Conservation (phyloP, 208 protist genomes). For the Trichomonas tenax region DNA sequence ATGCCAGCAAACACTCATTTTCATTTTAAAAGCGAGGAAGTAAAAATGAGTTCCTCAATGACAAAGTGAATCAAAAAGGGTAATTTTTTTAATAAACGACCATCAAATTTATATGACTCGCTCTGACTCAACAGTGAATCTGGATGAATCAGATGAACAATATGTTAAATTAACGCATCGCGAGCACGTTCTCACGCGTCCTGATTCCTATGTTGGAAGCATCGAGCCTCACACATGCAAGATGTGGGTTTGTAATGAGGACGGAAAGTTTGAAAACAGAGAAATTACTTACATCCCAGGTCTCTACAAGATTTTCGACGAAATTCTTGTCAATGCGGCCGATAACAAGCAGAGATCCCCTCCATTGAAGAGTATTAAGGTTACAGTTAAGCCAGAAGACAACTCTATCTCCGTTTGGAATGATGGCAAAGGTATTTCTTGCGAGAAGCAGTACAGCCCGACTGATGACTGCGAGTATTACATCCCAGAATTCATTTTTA, state of each 20-base stretch:
- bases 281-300: slow-evolving; percentile 84
- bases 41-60: not conserved
- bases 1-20: no score
- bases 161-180: not conserved
- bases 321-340: slow-evolving; percentile 99
- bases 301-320: slow-evolving; percentile 99
- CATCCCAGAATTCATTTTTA: slow-evolving; percentile 98
- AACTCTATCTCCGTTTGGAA: slow-evolving; percentile 84
- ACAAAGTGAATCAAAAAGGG: no score
- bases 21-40: no score
- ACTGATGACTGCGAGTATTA: slow-evolving; percentile 45
- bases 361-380: slow-evolving; percentile 54
- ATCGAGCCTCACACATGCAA: not conserved
- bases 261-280: not conserved
- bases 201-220: not conserved
- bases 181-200: not conserved
- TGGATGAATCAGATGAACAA: not conserved
- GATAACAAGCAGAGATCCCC: slow-evolving; percentile 95
- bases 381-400: slow-evolving; percentile 73
- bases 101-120: not conserved
- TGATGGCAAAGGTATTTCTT: slow-evolving; percentile 90
- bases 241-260: not conserved
- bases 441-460: slow-evolving; percentile 63
- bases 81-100: not conserved
- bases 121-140: not conserved